phyloP scores from a whole-genome alignment of 305 asterid species.

The Nicotiana rustica region DNA sequence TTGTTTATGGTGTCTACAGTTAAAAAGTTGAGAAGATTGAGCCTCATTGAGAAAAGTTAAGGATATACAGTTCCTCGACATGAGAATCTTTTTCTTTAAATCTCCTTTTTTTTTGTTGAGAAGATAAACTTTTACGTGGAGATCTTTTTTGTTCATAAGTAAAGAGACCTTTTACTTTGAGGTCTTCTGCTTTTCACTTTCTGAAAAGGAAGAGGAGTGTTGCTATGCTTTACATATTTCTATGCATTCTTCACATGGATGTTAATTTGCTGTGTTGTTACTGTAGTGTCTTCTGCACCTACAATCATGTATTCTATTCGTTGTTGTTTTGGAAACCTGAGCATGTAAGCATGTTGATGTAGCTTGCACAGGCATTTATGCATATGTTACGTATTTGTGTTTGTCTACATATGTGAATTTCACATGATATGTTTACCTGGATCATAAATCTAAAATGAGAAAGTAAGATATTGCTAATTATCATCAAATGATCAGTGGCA shows the following conservation, averaged over 20 bases:
- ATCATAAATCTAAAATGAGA: slow-evolving; percentile 8
- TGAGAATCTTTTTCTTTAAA: too few relatives aligned
- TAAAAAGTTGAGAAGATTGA: background rate
- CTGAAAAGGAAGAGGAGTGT: slow-evolving; percentile 13
- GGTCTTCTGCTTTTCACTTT: background rate
- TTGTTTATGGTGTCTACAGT: slow-evolving; percentile 30
- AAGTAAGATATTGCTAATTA: background rate
- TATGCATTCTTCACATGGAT: slow-evolving; percentile 27
- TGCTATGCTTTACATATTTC: background rate
- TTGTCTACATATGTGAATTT: background rate
- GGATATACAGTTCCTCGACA: slow-evolving; percentile 1
- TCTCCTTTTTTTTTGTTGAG: too few relatives aligned
- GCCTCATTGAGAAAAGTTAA: slow-evolving; percentile 24
- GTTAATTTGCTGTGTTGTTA: background rate
- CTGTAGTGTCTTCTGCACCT: background rate
- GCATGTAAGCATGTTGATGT: background rate
- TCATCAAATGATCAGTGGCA: background rate
- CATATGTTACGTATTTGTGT: background rate
- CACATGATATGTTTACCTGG: background rate
- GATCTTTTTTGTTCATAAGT: too few relatives aligned
- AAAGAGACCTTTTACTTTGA: background rate
- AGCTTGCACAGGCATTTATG: background rate
- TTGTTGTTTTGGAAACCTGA: background rate
- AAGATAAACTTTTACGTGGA: too few relatives aligned
- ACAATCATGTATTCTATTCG: background rate